Base-by-base conservation (phyloP, 2,329 filamentous ascomycete species). In the Fusarium chuoi region DNA sequence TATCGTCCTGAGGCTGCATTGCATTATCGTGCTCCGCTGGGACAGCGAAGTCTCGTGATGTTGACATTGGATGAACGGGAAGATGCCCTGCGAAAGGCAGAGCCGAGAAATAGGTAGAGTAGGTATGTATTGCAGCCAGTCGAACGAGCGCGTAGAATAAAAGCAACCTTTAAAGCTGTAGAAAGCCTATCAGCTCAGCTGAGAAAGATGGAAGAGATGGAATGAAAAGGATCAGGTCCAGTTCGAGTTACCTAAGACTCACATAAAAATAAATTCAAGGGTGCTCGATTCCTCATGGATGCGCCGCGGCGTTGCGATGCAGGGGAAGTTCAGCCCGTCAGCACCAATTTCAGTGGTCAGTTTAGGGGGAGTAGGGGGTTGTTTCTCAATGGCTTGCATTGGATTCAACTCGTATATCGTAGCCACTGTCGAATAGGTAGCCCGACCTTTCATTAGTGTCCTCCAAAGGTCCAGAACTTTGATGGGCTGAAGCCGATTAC, bases 251-350 rank as follows among this genome's bases (percentile, higher is more conserved):
- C 54, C 49, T 52, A n/a, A 68, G 49, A 67, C 60, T 46, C 36
- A 26, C 44, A 45, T 54, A 63, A 62, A 60, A 63, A 68, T 58
- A 44, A 68, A 54, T 64, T 44, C 45, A 62, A 74, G 68, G 70
- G 35, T 57, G 44, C 41, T 55, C 30, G 63, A 30, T 42, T n/a
- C 54, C 35, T 28, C 35, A 54, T 28, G 48, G 48, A 33, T 51
- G 51, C 20, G 51, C 14, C n/a, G 58, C 58, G 51, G n/a, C 41
- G 68, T 65, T 48, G 52, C 14, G 54, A 74, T 58, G 56, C 68
- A 74, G 68, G 71, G 71, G 71, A 65, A 70, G n/a, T 30, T 51
- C 30, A 74, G 59, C 58, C 59, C 22, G 67, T 69, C 56, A 72
- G 71, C 71, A 69, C 51, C 71, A n/a, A 75, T 58, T 61, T 72